Percentiles rank a stretch among this genome's conserved stretches.
Conservation (phyloP, 2,329 filamentous ascomycete genomes). For the Hyphodiscus sp. region DNA sequence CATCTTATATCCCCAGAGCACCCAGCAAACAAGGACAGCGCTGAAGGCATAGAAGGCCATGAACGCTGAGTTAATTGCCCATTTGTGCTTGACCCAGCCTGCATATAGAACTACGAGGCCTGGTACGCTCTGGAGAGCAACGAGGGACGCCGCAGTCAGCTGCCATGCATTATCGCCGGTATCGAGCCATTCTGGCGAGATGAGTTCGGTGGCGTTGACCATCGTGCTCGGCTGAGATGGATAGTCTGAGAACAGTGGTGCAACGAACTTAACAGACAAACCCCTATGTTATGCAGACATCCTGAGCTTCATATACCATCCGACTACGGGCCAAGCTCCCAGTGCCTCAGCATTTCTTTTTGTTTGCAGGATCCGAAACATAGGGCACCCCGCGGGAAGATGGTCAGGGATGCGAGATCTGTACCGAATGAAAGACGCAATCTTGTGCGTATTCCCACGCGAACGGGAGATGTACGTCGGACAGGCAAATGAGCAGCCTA, state of each 20-base stretch:
- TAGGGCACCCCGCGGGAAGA: not conserved
- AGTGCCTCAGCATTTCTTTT: not conserved
- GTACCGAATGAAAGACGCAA: not conserved
- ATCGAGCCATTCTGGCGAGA: slow-evolving; percentile 23
- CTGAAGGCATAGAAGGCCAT: slow-evolving; percentile 47
- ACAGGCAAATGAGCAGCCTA: not conserved
- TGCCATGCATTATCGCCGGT: slow-evolving; percentile 47
- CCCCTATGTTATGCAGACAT: not conserved
- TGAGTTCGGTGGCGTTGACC: not conserved
- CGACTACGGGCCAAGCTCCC: not conserved
- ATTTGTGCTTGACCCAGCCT: slow-evolving; percentile 29
- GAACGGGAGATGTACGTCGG: not conserved
- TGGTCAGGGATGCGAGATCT: not conserved
- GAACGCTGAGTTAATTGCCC: slow-evolving; percentile 43
- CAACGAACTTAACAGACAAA: not conserved
- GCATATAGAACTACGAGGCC: slow-evolving; percentile 39
- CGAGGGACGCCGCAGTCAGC: slow-evolving; percentile 42
- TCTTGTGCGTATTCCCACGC: not conserved
- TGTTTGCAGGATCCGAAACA: not conserved
- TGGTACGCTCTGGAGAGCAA: slow-evolving; percentile 43
- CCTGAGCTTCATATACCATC: not conserved
- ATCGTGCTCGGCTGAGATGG: not conserved
- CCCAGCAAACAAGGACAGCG: slow-evolving; percentile 42
- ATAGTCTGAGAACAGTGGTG: not conserved
- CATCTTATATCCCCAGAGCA: slow-evolving; percentile 43